Evolutionary conservation across 306 rosid genomes (phyloP).

Genomic region (Spatholobus suberectus): DNA sequence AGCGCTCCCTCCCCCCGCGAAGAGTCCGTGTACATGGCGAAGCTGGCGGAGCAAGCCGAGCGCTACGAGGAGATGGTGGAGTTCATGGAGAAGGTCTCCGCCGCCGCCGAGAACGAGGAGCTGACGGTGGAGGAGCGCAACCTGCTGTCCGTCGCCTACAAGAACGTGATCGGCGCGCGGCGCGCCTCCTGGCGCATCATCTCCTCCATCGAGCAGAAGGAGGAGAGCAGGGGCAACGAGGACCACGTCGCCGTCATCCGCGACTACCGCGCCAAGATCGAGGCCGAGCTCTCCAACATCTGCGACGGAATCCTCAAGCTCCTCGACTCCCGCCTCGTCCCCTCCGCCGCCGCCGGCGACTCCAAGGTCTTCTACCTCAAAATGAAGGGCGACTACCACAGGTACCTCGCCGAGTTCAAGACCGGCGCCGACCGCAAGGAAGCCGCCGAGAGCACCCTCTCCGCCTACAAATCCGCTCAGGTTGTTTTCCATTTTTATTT

Average conservation of each 20-base stretch:
- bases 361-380: conserved; percentile 98
- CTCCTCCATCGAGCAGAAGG: conserved; percentile 98
- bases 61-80: conserved; percentile 99
- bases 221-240: conserved; percentile 98
- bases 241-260: conserved; percentile 87
- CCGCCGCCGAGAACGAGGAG: conserved; percentile 77
- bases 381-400: conserved; percentile 98
- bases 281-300: conserved; percentile 83
- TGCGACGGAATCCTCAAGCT: conserved; percentile 96
- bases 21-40: conserved; percentile 95
- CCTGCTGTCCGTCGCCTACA: conserved; percentile 95
- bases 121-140: conserved; percentile 93
- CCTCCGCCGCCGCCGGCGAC: conserved; percentile 87
- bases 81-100: conserved; percentile 96
- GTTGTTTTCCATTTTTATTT: conserved; percentile 33
- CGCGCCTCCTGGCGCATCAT: conserved; percentile 98
- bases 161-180: conserved; percentile 96
- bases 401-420: conserved; percentile 97
- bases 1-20: conserved; percentile 75
- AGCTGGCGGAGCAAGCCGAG: conserved; percentile 99
- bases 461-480: conserved; percentile 97
- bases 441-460: conserved; percentile 95
- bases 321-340: conserved; percentile 87
- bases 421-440: conserved; percentile 93
- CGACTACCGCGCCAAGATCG: conserved; percentile 96